phyloP scores from a whole-genome alignment of 805 yeast species.

The Lachancea nothofagi region DNA sequence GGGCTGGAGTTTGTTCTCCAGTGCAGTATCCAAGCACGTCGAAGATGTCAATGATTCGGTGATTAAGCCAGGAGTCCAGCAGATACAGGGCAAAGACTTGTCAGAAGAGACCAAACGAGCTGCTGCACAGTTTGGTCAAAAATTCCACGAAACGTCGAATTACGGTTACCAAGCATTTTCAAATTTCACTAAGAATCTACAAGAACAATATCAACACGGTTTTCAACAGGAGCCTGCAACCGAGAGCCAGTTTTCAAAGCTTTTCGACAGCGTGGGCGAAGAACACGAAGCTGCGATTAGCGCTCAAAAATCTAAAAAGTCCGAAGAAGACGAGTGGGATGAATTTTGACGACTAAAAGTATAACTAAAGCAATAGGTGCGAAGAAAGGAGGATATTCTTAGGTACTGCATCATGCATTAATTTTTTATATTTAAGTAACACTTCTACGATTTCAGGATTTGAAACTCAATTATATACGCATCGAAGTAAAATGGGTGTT shows the following conservation, averaged over 20 bases:
- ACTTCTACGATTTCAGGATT: neutral
- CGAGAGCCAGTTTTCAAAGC: slow-evolving; percentile 23
- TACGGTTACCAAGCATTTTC: slow-evolving; percentile 66
- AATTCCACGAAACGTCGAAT: slow-evolving; percentile 80
- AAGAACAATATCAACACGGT: slow-evolving; percentile 31
- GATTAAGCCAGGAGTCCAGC: slow-evolving; percentile 85
- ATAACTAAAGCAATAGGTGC: neutral
- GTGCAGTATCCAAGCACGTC: slow-evolving; percentile 77
- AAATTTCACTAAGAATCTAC: slow-evolving; percentile 45
- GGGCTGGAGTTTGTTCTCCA: slow-evolving; percentile 92
- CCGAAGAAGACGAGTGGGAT: slow-evolving; percentile 27
- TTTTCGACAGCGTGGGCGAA: slow-evolving; percentile 48
- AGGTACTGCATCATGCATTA: neutral
- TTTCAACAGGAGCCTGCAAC: slow-evolving; percentile 37
- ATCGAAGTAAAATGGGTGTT: neutral
- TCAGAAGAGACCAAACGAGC: slow-evolving; percentile 82
- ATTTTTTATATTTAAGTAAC: neutral
- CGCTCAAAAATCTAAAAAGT: slow-evolving; percentile 12
- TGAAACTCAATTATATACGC: neutral
- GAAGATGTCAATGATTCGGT: slow-evolving; percentile 82
- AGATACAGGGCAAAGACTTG: slow-evolving; percentile 64
- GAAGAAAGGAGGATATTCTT: neutral
- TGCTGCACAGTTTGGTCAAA: slow-evolving; percentile 94
- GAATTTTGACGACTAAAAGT: slow-evolving; percentile 37
- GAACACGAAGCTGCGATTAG: neutral